A percentile compares a stretch with the other conserved stretches of the same genome.
Evolutionary conservation across 1,284 basidiomycete species (phyloP).

Genomic region (Wolfiporia cocos): DNA sequence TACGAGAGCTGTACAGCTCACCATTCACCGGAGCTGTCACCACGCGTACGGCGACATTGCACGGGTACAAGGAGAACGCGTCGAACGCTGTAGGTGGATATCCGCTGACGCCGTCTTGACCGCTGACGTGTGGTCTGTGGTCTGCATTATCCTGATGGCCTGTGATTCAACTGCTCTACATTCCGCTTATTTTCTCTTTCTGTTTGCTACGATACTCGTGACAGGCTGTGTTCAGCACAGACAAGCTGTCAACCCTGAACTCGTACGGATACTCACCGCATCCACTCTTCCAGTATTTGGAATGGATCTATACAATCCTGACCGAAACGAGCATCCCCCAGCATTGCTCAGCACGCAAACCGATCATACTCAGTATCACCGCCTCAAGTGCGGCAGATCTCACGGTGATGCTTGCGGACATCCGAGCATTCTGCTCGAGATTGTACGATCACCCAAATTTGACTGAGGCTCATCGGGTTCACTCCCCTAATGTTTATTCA

Average conservation of each 20-base stretch:
- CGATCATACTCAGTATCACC: constrained; percentile 73
- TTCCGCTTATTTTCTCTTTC: background rate
- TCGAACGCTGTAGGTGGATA: constrained; percentile 50
- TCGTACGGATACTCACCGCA: constrained; percentile 79
- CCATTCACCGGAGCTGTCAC: constrained; percentile 70
- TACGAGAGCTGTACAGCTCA: constrained; percentile 57
- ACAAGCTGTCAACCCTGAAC: constrained; percentile 55
- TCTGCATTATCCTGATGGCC: no score
- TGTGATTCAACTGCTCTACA: no score
- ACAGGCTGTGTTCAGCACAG: constrained; percentile 55
- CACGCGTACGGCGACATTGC: constrained; percentile 65
- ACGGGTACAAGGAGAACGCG: constrained; percentile 59
- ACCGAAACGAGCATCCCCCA: constrained; percentile 17
- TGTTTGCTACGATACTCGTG: background rate
- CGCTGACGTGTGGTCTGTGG: background rate
- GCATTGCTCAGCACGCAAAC: constrained; percentile 36
- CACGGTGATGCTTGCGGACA: constrained; percentile 43
- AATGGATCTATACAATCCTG: constrained; percentile 54
- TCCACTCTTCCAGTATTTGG: constrained; percentile 55
- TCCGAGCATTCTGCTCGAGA: no score
- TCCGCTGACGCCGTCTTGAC: background rate
- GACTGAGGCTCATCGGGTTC: constrained; percentile 34
- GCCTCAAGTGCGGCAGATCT: constrained; percentile 47
- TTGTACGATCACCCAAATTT: no score
- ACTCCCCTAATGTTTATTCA: constrained; percentile 9